Conservation (phyloP, 352 stramenopile genomes). For the Hyaloperonospora arabidopsidis region DNA sequence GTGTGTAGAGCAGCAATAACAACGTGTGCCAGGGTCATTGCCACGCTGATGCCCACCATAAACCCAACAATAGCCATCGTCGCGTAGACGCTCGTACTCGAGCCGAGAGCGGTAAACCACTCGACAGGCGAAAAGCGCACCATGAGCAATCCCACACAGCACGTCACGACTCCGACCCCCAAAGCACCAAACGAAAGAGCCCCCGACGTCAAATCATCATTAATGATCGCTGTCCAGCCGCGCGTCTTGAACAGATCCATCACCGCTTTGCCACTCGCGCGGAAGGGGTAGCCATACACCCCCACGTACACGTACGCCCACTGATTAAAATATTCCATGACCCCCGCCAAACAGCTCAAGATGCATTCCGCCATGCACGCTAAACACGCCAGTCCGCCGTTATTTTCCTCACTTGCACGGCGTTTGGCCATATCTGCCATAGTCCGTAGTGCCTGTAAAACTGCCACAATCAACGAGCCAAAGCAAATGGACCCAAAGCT, state of each 20-base stretch:
- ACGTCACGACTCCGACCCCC: conserved; percentile 65
- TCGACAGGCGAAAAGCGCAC: conserved; percentile 51
- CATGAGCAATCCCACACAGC: conserved; percentile 55
- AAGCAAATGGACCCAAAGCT: conserved; percentile 79
- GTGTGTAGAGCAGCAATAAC: conserved; percentile 80
- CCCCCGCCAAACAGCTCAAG: conserved; percentile 68
- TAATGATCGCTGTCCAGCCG: conserved; percentile 86
- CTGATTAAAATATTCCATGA: conserved; percentile 89
- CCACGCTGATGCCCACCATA: conserved; percentile 76
- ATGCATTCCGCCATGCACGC: conserved; percentile 84
- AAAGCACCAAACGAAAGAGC: conserved; percentile 77
- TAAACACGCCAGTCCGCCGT: conserved; percentile 65
- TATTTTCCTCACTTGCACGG: conserved; percentile 68
- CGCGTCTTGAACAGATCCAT: conserved; percentile 83
- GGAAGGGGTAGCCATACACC: conserved; percentile 85
- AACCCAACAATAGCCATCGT: conserved; percentile 64
- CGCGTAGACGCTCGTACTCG: conserved; percentile 39
- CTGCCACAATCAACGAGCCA: conserved; percentile 80
- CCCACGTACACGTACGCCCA: conserved; percentile 88
- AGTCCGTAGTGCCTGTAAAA: conserved; percentile 73
- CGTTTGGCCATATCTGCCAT: conserved; percentile 63
- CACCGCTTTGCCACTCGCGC: conserved; percentile 77
- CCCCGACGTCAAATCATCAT: conserved; percentile 80
- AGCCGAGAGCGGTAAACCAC: conserved; percentile 55
- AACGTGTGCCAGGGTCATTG: conserved; percentile 75